phyloP scores from a whole-genome alignment of 1,284 basidiomycete genomes.

The Boletellus deceptivus region DNA sequence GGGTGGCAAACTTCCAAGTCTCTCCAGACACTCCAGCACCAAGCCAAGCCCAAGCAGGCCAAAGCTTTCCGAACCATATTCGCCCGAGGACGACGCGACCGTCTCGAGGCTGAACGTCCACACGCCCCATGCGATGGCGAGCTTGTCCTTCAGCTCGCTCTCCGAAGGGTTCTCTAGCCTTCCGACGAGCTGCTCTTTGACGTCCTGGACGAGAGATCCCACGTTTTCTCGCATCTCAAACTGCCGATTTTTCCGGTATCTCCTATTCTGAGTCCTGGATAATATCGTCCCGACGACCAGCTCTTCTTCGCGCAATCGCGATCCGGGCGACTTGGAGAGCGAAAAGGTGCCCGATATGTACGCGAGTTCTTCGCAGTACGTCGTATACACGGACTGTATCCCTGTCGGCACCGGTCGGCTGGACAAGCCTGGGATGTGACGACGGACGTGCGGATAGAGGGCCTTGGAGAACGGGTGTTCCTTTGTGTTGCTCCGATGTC shows the following conservation, averaged over 20 bases:
- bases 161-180: constrained; percentile 21
- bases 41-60: constrained; percentile 59
- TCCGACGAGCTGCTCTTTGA: constrained; percentile 44
- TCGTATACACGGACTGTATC: constrained; percentile 43
- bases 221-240: constrained; percentile 63
- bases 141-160: constrained; percentile 39
- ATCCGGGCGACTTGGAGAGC: constrained; percentile 54
- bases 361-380: constrained; percentile 60
- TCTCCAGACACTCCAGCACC: constrained; percentile 59
- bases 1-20: constrained; percentile 34
- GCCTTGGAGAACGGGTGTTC: constrained; percentile 49
- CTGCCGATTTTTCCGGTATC: constrained; percentile 55
- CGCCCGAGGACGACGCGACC: constrained; percentile 11
- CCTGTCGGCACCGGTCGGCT: constrained; percentile 35
- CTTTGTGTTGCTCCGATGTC: constrained; percentile 44
- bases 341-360: constrained; percentile 70
- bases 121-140: constrained; percentile 57
- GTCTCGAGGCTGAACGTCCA: constrained; percentile 54
- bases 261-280: constrained; percentile 56
- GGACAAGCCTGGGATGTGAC: constrained; percentile 34
- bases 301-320: constrained; percentile 65
- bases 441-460: constrained; percentile 41
- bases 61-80: constrained; percentile 67
- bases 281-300: constrained; percentile 71
- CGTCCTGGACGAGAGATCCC: constrained; percentile 49